Base-by-base conservation (phyloP, 2,329 filamentous ascomycete species). In the Penicillium sp. region DNA sequence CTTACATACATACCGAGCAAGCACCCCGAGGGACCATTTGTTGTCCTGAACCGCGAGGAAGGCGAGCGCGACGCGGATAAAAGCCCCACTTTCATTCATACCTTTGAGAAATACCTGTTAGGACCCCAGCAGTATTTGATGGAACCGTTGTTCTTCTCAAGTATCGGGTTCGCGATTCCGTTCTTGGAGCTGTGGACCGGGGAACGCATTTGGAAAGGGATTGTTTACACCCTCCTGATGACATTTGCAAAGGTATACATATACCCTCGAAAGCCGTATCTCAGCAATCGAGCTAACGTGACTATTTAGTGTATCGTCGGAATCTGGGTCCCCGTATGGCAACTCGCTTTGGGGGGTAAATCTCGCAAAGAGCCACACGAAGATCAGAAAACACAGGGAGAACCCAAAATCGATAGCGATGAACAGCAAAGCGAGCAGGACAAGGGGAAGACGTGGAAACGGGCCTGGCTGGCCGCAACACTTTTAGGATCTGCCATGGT, bases 21-120 rank as follows among this genome's bases (percentile, higher is more conserved):
- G 44, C 63, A 65, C 8, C 61, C 67, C 2, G 62, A 65, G 13
- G 64, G 61, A 1, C 69, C 69, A 0, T 71, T 70, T 48, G 62
- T 69, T 2, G 62, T 67, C 8, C 58, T 63, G 53, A 64, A 56
- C 19, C 64, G 63, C 0, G 64, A 69, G 37, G 53, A 67, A n/a
- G 67, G 64, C 2, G 68, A 70, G 50, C 45, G 54, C 2, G 59
- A 66, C 17, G 54, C 42, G 1, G 50, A 64, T n/a, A 68, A 69
- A 48, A 65, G 62, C 6, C 69, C 69, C 3, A 68, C 62, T 1
- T 72, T 72, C 42, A 57, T 66, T 1, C 66, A 70, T 45, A 70
- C 69, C 0, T 72, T 71, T 48, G 68, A 70, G 46, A 52, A 54
- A 9, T 72, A 72, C 46, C 55, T 71, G 1, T 45, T 66, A 1